Evolutionary conservation across 495 filamentous ascomycete species (phyloP).

Genomic region (Talaromyces ruber): DNA sequence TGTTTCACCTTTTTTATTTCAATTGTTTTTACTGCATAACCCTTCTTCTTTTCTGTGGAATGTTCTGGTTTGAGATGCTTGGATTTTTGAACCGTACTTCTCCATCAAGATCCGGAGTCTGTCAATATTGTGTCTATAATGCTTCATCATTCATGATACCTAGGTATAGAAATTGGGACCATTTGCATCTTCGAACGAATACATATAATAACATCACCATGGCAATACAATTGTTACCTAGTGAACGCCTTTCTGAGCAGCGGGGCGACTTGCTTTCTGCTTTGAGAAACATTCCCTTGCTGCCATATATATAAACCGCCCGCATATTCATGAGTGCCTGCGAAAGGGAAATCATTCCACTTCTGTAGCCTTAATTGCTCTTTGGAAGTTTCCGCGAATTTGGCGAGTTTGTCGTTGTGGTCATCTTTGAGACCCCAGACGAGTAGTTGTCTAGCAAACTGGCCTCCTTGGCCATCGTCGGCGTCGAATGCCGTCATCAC

Average conservation of each 20-base stretch:
- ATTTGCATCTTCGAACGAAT: neutral
- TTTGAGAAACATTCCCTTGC: constrained; percentile 58
- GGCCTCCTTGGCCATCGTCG: constrained; percentile 21
- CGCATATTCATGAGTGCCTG: neutral
- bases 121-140: neutral
- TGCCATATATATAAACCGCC: constrained; percentile 45
- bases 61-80: constrained; percentile 1
- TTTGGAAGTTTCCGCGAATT: constrained; percentile 41
- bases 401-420: constrained; percentile 34
- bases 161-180: neutral
- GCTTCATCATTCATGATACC: neutral
- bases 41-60: constrained; percentile 6
- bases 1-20: neutral
- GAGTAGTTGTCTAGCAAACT: constrained; percentile 67
- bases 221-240: too few relatives aligned
- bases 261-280: constrained; percentile 86
- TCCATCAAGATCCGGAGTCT: neutral
- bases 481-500: constrained; percentile 68
- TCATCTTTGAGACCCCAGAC: constrained; percentile 48
- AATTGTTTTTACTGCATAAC: constrained; percentile 9
- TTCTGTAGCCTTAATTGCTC: constrained; percentile 47
- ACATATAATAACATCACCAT: neutral
- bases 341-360: constrained; percentile 26
- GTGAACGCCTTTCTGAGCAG: constrained; percentile 61
- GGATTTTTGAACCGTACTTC: neutral